phyloP scores from a whole-genome alignment of 2,329 filamentous ascomycete genomes.

The Alternaria sp. region DNA sequence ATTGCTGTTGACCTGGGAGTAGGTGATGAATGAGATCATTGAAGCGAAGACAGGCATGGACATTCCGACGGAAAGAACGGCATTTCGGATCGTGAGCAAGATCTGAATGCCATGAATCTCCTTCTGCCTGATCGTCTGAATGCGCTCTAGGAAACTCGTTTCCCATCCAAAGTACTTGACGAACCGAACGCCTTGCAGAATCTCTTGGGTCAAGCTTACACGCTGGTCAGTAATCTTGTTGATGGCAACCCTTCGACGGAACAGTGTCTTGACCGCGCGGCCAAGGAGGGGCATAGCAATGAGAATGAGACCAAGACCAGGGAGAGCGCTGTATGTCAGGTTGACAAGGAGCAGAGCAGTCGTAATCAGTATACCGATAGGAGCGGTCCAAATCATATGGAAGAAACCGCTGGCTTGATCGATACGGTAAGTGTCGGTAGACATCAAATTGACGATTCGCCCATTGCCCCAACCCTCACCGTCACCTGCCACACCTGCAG shows the following conservation, averaged over 20 bases:
- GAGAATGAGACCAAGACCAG: constrained; percentile 84
- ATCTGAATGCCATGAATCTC: constrained; percentile 89
- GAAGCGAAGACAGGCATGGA: constrained; percentile 92
- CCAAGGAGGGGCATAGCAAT: constrained; percentile 81
- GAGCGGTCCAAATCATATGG: constrained; percentile 90
- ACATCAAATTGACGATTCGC: constrained; percentile 92
- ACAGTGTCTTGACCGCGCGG: constrained; percentile 77
- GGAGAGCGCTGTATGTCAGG: constrained; percentile 86
- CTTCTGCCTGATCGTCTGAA: constrained; percentile 75
- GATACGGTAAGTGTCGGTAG: constrained; percentile 91
- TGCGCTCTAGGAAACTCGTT: constrained; percentile 79
- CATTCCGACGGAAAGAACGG: constrained; percentile 83
- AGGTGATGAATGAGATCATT: constrained; percentile 93
- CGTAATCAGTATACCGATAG: constrained; percentile 79
- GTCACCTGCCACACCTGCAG: constrained; percentile 68
- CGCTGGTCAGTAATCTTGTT: constrained; percentile 95
- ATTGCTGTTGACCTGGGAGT: constrained; percentile 68
- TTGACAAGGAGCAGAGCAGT: constrained; percentile 85
- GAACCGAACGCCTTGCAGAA: constrained; percentile 88
- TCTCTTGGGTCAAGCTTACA: constrained; percentile 91
- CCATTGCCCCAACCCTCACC: constrained; percentile 91
- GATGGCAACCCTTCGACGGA: constrained; percentile 78
- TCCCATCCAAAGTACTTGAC: constrained; percentile 99
- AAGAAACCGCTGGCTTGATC: constrained; percentile 90
- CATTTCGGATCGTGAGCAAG: constrained; percentile 83